Evolutionary conservation across 768 basidiomycete species (phyloP).

Genomic region (Tephrocybe sp.): DNA sequence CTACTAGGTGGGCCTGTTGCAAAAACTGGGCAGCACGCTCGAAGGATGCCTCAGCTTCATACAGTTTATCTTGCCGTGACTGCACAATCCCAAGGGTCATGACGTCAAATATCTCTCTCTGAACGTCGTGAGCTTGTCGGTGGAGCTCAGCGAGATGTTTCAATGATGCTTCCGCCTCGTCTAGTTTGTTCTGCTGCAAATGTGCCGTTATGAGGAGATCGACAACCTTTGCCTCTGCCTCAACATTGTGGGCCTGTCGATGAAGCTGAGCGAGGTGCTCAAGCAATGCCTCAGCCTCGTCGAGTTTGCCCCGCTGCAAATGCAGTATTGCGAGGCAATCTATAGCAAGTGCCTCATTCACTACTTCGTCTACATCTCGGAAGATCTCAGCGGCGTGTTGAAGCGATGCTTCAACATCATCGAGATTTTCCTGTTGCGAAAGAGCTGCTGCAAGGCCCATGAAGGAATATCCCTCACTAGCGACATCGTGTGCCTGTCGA

Average conservation of each 20-base stretch:
- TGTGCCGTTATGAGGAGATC: slow-evolving; percentile 13
- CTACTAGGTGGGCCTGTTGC: too few species aligned
- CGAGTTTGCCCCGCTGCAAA: background rate
- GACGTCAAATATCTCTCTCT: too few species aligned
- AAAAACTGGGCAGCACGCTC: too few species aligned
- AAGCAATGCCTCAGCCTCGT: too few species aligned
- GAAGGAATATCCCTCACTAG: slow-evolving; percentile 10
- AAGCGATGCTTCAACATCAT: slow-evolving; percentile 1
- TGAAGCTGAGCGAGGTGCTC: background rate
- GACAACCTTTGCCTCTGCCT: slow-evolving; percentile 14
- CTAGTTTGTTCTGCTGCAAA: background rate
- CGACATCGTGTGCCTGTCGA: background rate
- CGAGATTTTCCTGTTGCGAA: too few species aligned
- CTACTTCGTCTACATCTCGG: slow-evolving; percentile 13
- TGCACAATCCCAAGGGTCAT: too few species aligned
- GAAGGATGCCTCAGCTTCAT: too few species aligned
- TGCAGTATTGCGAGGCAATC: slow-evolving; percentile 7
- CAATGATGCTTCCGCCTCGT: slow-evolving; percentile 19
- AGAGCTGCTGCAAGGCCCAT: too few species aligned
- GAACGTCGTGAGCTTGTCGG: background rate
- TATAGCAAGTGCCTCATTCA: background rate
- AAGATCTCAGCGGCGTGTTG: slow-evolving; percentile 17
- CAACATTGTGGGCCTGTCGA: background rate
- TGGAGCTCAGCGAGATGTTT: slow-evolving; percentile 17
- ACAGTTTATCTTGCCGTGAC: too few species aligned